These are phyloP conservation scores for Aspergillus panamensis DNA, from an alignment of 495 filamentous ascomycete species.

Conservation along the genomic window DNA sequence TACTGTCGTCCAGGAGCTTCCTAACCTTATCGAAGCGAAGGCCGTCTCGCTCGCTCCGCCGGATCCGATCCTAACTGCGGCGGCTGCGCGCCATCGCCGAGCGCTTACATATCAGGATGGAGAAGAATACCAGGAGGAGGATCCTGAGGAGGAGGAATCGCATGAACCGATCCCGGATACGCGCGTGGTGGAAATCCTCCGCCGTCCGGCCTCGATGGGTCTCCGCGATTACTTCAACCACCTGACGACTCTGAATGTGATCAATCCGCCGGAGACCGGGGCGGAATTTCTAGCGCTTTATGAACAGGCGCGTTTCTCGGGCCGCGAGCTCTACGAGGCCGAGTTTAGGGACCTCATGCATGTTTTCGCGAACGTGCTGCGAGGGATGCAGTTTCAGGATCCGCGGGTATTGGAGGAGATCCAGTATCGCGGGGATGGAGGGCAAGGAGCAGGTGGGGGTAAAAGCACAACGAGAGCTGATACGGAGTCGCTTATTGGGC, in stretches of 20 bases:
- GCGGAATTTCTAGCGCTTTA: slow-evolving; percentile 69
- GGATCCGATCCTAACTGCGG: slow-evolving; percentile 41
- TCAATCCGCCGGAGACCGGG: slow-evolving; percentile 54
- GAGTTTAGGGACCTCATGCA: slow-evolving; percentile 83
- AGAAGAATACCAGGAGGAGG: not conserved
- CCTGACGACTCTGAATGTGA: slow-evolving; percentile 62
- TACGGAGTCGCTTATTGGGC: slow-evolving; percentile 41
- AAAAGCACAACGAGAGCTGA: slow-evolving; percentile 22
- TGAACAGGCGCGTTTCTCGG: slow-evolving; percentile 79
- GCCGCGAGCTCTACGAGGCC: slow-evolving; percentile 52
- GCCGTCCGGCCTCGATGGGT: slow-evolving; percentile 68
- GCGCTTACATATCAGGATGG: not conserved
- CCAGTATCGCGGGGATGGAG: slow-evolving; percentile 26
- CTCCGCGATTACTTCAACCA: slow-evolving; percentile 75
- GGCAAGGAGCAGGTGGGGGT: not conserved
- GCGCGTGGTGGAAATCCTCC: slow-evolving; percentile 64
- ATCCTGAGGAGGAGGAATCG: slow-evolving; percentile 4
- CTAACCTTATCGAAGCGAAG: slow-evolving; percentile 89
- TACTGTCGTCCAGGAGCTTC: slow-evolving; percentile 79
- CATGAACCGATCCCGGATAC: slow-evolving; percentile 47
- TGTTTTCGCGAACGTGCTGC: slow-evolving; percentile 77
- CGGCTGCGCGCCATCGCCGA: slow-evolving; percentile 22
- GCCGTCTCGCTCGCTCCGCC: slow-evolving; percentile 76
- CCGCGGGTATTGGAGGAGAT: slow-evolving; percentile 45
- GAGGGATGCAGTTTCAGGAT: slow-evolving; percentile 66